These are phyloP conservation scores for Termitomyces sp. DNA, from an alignment of 768 basidiomycete genomes.

Conservation along the genomic window DNA sequence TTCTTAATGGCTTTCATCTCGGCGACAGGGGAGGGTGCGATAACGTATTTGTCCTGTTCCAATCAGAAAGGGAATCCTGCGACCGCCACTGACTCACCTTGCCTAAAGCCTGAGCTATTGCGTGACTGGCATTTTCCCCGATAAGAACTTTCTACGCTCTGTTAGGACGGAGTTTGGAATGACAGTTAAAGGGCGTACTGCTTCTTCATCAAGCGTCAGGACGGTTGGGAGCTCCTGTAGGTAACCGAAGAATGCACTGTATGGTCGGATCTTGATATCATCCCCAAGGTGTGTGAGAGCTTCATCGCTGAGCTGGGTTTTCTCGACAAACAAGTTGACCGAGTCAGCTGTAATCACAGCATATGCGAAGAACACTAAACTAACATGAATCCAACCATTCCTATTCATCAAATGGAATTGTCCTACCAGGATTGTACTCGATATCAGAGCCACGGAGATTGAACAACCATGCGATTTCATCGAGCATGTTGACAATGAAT, in stretches of 20 bases:
- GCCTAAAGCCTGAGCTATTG: conserved; percentile 77
- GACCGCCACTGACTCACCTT: conserved; percentile 32
- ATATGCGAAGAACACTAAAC: conserved; percentile 85
- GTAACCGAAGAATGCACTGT: conserved; percentile 60
- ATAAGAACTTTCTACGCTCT: conserved; percentile 62
- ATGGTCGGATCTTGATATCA: conserved; percentile 63
- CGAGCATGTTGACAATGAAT: conserved; percentile 80
- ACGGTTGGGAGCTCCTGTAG: conserved; percentile 43
- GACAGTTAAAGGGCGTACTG: conserved; percentile 19
- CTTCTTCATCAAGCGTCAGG: conserved; percentile 26
- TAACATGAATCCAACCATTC: not conserved
- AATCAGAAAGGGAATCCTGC: not conserved
- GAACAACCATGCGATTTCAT: conserved; percentile 93
- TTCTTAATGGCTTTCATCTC: conserved; percentile 83
- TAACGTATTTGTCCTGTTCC: conserved; percentile 51
- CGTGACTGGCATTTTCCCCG: conserved; percentile 72
- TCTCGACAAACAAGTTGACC: conserved; percentile 67
- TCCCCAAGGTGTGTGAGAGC: conserved; percentile 44
- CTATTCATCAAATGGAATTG: not conserved
- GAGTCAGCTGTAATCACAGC: conserved; percentile 62
- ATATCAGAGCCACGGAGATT: conserved; percentile 93
- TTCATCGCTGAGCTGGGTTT: conserved; percentile 38
- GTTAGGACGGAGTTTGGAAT: not conserved
- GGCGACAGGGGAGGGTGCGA: conserved; percentile 67
- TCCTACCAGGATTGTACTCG: conserved; percentile 61